phyloP scores from a whole-genome alignment of 768 basidiomycete species.

The Amanita subjunquillea region DNA sequence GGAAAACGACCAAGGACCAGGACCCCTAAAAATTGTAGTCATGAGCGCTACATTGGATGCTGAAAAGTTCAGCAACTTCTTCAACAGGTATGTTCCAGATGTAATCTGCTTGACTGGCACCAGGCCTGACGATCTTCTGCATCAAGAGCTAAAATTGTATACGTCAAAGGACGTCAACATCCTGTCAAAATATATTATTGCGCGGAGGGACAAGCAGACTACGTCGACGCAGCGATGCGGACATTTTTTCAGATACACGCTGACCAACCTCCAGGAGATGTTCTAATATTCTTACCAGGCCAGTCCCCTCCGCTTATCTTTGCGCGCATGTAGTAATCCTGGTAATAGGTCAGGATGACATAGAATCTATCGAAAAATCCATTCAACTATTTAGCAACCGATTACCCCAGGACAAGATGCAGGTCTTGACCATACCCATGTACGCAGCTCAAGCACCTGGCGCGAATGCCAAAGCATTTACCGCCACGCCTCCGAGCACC shows the following conservation, averaged over 20 bases:
- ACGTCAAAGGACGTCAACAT: slow-evolving; percentile 89
- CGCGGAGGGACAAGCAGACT: slow-evolving; percentile 65
- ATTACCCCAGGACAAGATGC: slow-evolving; percentile 46
- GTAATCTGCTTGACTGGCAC: background rate
- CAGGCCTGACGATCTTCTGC: background rate
- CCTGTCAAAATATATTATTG: slow-evolving; percentile 82
- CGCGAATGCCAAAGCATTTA: slow-evolving; percentile 75
- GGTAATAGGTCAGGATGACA: slow-evolving; percentile 85
- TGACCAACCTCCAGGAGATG: slow-evolving; percentile 72
- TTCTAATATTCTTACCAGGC: slow-evolving; percentile 92
- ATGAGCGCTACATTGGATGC: slow-evolving; percentile 99
- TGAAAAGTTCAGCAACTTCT: slow-evolving; percentile 87
- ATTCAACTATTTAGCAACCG: slow-evolving; percentile 60
- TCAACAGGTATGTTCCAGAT: slow-evolving; percentile 49
- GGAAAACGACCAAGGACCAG: slow-evolving; percentile 23
- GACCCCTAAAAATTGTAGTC: slow-evolving; percentile 82
- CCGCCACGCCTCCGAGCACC: slow-evolving; percentile 46
- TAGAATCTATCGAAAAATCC: slow-evolving; percentile 75
- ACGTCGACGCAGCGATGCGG: slow-evolving; percentile 80
- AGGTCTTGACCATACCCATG: slow-evolving; percentile 67
- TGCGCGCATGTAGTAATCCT: background rate
- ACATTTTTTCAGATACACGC: slow-evolving; percentile 93
- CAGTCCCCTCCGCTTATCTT: background rate
- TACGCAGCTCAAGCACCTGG: slow-evolving; percentile 77
- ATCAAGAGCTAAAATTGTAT: slow-evolving; percentile 68